phyloP scores from a whole-genome alignment of 2,329 filamentous ascomycete genomes.

The Colletotrichum sp. region DNA sequence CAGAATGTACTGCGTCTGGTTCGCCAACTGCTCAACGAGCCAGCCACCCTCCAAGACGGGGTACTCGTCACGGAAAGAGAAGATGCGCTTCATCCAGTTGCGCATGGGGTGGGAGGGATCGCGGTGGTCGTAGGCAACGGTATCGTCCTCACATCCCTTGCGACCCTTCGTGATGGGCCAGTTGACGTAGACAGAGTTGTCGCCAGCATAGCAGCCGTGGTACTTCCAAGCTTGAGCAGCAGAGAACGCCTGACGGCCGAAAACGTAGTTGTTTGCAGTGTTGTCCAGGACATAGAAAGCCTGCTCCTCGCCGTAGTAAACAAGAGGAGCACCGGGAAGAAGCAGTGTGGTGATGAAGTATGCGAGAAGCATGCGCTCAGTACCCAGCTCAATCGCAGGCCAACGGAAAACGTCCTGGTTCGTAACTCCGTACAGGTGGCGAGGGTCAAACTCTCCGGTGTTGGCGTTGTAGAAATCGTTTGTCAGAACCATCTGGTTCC shows the following conservation, averaged over 20 bases:
- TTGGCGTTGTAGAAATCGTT: constrained; percentile 67
- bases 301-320: constrained; percentile 71
- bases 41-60: constrained; percentile 66
- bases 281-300: constrained; percentile 68
- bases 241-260: constrained; percentile 67
- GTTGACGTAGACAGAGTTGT: constrained; percentile 60
- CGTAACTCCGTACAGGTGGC: constrained; percentile 68
- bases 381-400: constrained; percentile 63
- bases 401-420: constrained; percentile 72
- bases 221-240: constrained; percentile 66
- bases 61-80: constrained; percentile 60
- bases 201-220: constrained; percentile 67
- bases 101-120: constrained; percentile 66
- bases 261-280: constrained; percentile 69
- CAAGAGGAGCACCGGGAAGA: constrained; percentile 64
- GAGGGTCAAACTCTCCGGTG: constrained; percentile 65
- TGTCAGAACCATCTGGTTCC: constrained; percentile 60
- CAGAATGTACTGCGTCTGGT: constrained; percentile 54
- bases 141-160: constrained; percentile 61
- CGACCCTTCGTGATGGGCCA: constrained; percentile 61
- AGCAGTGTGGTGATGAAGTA: constrained; percentile 64
- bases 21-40: constrained; percentile 59
- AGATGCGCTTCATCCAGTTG: constrained; percentile 67
- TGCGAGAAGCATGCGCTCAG: constrained; percentile 60
- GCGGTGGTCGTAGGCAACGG: constrained; percentile 63